Evolutionary conservation across 2,329 filamentous ascomycete genomes (phyloP), one percentile per base, ranked within the genome.

Genomic region (Fusarium goolgardi): DNA sequence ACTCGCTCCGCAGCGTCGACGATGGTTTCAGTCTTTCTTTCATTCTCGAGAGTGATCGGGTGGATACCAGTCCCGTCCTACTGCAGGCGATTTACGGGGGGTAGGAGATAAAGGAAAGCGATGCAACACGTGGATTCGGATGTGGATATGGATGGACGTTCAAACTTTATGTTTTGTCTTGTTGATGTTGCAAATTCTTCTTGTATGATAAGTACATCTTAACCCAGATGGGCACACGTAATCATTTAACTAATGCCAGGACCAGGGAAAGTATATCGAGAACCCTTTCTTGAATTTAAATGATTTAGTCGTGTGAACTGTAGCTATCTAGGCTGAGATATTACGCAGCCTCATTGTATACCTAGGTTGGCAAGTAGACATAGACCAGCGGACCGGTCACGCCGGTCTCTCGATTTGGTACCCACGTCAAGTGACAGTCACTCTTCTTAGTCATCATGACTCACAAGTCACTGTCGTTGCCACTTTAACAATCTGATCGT

Each of bases 371-470:
- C 23, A 23, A 6, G 23, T 23, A 23, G 23, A 6, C 23, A 23
- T 29, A 29, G 27, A 29, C 27, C 3, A 2, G 10, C 27, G 8
- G 25, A 8, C 9, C 27, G 27, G n/a, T n/a, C n/a, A n/a, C n/a
- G n/a, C n/a, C n/a, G n/a, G n/a, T n/a, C 27, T 29, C 27, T 29
- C 10, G 2, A 7, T 29, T 29, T 11, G 9, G 27, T 29, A 49
- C 6, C 13, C 10, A 27, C n/a, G 25, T 62, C 59, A 62, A 62
- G 47, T 62, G 57, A 37, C 40, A 27, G 3, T 21, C 40, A 27
- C 3, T 21, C 11, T 31, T 55, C 55, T 67, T 67, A 69, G 65
- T 67, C 65, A 67, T 61, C 65, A 65, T 55, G 21, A 37, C 29
- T 45, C 41, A 60, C 39, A 53, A 27, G 40, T 62, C 51, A 63